These are phyloP conservation scores for Lophiostoma macrostomum DNA, from an alignment of 495 filamentous ascomycete genomes.

Conservation along the genomic window DNA sequence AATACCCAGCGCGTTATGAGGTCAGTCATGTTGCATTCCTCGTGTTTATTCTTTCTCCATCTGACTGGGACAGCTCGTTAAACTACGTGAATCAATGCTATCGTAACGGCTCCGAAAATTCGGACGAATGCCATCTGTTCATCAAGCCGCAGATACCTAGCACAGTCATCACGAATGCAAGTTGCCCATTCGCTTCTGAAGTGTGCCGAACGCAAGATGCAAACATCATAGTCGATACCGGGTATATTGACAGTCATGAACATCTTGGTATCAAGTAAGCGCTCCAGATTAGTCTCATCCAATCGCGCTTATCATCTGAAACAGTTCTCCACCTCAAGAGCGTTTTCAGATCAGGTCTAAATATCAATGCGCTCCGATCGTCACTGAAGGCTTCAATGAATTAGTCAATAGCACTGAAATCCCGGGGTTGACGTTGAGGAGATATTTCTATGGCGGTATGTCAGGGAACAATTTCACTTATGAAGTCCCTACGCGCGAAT, in stretches of 20 bases:
- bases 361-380: slow-evolving; percentile 6
- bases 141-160: slow-evolving; percentile 6
- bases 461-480: slow-evolving; percentile 1
- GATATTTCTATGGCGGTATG: background rate
- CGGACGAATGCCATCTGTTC: slow-evolving; percentile 14
- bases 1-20: slow-evolving; percentile 1
- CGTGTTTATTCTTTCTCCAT: too few species aligned
- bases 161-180: background rate
- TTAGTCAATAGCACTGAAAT: background rate
- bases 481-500: slow-evolving; percentile 1
- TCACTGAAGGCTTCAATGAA: slow-evolving; percentile 4
- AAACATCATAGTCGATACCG: slow-evolving; percentile 8
- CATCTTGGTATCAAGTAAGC: slow-evolving; percentile 22
- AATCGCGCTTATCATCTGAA: too few species aligned
- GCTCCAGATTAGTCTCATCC: too few species aligned
- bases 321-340: slow-evolving; percentile 1
- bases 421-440: background rate
- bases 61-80: background rate
- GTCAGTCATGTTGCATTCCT: too few species aligned
- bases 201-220: slow-evolving; percentile 4
- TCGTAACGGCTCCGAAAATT: slow-evolving; percentile 2
- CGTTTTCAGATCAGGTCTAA: slow-evolving; percentile 7
- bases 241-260: slow-evolving; percentile 1
- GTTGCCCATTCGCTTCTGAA: slow-evolving; percentile 12
- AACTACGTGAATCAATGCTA: slow-evolving; percentile 22